These are phyloP conservation scores for Ustilago crameri DNA, from an alignment of 1,284 basidiomycete genomes.

Conservation along the genomic window DNA sequence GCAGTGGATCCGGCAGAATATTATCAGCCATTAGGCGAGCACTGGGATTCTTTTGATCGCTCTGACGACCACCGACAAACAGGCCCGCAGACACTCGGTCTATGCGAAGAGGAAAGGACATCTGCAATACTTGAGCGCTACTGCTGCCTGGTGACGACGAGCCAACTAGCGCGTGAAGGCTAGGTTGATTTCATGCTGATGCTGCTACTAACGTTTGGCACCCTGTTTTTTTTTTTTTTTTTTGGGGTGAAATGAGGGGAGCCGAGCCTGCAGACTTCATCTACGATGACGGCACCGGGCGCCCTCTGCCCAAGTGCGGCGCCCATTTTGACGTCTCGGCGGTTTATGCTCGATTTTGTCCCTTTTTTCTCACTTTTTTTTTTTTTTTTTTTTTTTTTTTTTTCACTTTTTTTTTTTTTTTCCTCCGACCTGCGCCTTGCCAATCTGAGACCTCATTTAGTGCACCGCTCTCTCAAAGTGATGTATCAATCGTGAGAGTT, in stretches of 20 bases:
- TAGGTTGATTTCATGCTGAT: not conserved
- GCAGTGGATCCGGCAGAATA: conserved; percentile 9
- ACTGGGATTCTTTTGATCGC: conserved; percentile 9
- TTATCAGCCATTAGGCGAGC: conserved; percentile 4
- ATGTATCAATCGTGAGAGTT: too few species aligned
- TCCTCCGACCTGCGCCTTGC: not conserved
- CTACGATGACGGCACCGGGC: conserved; percentile 42
- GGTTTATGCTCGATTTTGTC: conserved; percentile 5
- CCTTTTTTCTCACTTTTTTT: conserved; percentile 3
- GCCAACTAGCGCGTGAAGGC: not conserved
- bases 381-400: conserved; percentile 2
- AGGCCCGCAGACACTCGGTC: not conserved
- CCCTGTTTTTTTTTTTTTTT: not conserved
- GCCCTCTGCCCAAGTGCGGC: conserved; percentile 21
- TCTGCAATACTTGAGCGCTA: not conserved
- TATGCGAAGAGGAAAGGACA: not conserved
- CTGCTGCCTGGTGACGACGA: conserved; percentile 4
- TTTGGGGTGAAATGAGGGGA: not conserved
- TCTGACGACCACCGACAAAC: not conserved
- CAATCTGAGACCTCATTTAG: not conserved
- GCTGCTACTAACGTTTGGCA: not conserved
- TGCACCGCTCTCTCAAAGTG: not conserved
- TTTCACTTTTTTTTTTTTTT: not conserved
- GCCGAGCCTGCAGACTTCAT: conserved; percentile 22
- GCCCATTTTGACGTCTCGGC: conserved; percentile 2